Evolutionary conservation across 2,329 filamentous ascomycete species (phyloP).

Genomic region (Pseudogymnoascus sp.): DNA sequence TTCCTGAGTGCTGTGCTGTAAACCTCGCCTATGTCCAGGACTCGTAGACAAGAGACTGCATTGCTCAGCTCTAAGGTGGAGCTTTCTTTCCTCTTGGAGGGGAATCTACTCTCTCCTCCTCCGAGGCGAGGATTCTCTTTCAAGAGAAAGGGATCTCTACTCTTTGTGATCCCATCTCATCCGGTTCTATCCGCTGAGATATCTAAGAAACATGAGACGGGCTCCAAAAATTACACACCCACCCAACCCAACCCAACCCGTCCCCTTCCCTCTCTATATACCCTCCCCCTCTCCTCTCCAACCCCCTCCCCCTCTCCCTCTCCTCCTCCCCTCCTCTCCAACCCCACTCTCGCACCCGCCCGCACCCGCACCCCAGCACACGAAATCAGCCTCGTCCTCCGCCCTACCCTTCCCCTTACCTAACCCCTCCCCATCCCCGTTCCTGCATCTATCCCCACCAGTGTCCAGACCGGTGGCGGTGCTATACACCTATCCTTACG

Average conservation of each 20-base stretch:
- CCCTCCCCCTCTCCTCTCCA: neutral
- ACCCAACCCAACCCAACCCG: neutral
- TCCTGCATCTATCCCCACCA: neutral
- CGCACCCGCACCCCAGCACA: neutral
- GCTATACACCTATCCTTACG: too few species aligned
- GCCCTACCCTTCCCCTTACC: too few species aligned
- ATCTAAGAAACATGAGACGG: too few species aligned
- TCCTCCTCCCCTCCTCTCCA: neutral
- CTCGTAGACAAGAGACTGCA: neutral
- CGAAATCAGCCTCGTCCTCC: neutral
- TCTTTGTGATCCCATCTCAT: neutral
- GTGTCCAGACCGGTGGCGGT: neutral
- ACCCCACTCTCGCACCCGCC: neutral
- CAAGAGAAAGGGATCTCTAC: neutral
- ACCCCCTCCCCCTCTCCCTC: neutral
- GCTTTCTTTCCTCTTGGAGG: neutral
- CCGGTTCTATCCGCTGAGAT: too few species aligned
- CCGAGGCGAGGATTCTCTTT: too few species aligned
- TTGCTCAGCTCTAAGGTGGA: neutral
- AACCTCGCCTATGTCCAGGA: neutral
- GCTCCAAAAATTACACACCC: too few species aligned
- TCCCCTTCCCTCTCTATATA: neutral
- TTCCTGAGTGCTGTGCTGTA: neutral
- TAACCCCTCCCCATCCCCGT: neutral
- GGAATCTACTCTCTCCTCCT: neutral